phyloP scores from a whole-genome alignment of 2,329 filamentous ascomycete species.

The Arthrobotrys conoides region DNA sequence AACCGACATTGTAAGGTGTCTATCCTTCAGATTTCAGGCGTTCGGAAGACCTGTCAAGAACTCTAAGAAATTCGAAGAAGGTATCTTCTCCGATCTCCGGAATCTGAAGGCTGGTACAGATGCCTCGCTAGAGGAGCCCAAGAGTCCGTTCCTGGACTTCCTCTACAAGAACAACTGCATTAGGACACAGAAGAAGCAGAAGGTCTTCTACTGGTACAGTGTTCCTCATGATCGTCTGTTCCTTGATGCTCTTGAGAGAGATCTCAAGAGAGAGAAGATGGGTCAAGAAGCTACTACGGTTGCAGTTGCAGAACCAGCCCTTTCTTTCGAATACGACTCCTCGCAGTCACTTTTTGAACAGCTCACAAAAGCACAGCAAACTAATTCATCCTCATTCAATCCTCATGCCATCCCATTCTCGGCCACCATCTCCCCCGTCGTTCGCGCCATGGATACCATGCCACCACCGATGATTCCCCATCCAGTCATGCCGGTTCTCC shows the following conservation, averaged over 20 bases:
- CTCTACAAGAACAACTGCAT: constrained; percentile 99
- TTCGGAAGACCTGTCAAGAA: constrained; percentile 99
- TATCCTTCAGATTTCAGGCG: constrained; percentile 98
- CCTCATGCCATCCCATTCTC: constrained; percentile 81
- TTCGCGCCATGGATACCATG: constrained; percentile 94
- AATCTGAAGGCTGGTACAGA: constrained; percentile 99
- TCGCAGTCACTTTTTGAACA: constrained; percentile 99
- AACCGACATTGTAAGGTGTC: constrained; percentile 97
- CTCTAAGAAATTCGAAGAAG: constrained; percentile 99
- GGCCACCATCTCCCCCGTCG: constrained; percentile 87
- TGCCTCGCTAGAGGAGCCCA: constrained; percentile 97
- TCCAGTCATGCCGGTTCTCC: constrained; percentile 67
- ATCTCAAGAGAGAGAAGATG: constrained; percentile 99
- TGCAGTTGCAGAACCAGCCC: constrained; percentile 93
- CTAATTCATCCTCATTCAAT: constrained; percentile 96
- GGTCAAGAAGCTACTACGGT: constrained; percentile 96
- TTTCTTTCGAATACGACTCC: constrained; percentile 99
- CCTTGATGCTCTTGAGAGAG: constrained; percentile 95
- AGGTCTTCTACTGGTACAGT: constrained; percentile 99
- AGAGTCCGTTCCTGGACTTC: constrained; percentile 98
- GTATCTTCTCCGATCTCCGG: constrained; percentile 97
- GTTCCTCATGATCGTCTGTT: constrained; percentile 98
- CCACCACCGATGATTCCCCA: constrained; percentile 85
- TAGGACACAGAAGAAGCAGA: constrained; percentile 99
- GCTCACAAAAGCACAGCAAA: constrained; percentile 98